Evolutionary conservation across 495 filamentous ascomycete species (phyloP), one percentile per base, ranked within the genome.

Genomic region (Penicillium waksmanii): DNA sequence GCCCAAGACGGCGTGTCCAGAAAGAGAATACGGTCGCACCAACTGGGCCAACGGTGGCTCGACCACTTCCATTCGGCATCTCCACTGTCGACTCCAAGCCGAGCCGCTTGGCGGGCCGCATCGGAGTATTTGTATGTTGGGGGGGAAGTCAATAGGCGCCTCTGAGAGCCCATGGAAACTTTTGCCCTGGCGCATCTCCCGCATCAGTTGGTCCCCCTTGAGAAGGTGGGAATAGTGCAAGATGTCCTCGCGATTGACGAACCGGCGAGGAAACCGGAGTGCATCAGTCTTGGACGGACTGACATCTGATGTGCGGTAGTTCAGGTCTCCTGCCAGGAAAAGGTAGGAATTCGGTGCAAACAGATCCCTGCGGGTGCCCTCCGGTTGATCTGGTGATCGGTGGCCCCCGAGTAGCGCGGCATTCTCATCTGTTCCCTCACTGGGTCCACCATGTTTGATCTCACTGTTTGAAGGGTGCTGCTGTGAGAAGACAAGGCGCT

Each of bases 21-120:
- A 66, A 85, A 97, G 17, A 98, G 75, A 43, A 98, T 87, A 12
- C 95, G 86, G 71, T 98, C 95, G 61, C 91, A 96, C 94, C 95
- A 98, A 66, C 89, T 89, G 1, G 95, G 95, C 85, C 88, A 96
- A 40, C 95, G 87, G 66, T 91, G 87, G 46, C 72, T 76, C 23
- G 91, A 87, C 85, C 91, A 96, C 38, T 75, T 73, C 91, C 91
- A 96, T 15, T 81, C 74, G 11, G 85, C 76, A 54, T 76, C 49
- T 18, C 46, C 69, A 48, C 62, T 62, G 42, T 61, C 54, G 2
- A 68, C 58, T 0, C 51, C 66, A 2, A 56, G 27, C 25, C 73
- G 51, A 2, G 70, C 58, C 3, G 78, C 69, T 5, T 80, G 57
- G 51, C 79, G 78, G 23, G 81, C 79, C 50, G 82, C 62, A 34